Base-by-base conservation (phyloP, 306 rosid genomes). In the Geum urbanum region DNA sequence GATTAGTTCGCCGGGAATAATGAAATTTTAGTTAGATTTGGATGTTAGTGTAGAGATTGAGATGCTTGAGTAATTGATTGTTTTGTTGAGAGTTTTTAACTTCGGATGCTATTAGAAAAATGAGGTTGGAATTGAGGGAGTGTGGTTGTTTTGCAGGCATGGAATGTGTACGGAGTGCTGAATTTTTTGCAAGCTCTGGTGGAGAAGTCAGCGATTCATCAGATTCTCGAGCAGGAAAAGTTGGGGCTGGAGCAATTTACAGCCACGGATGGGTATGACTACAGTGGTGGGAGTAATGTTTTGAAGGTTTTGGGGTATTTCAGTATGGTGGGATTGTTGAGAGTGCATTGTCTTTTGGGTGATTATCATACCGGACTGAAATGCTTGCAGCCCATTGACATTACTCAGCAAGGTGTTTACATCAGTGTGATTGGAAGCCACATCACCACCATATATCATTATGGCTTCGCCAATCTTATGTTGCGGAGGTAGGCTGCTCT, bases 271-370 rank as follows among this genome's bases (percentile, higher is more conserved):
- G 99, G 99, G 16, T 95, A 95, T 76, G 96, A 88, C 77, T 89
- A 95, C 67, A 81, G 69, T 50, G 95, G 97, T 13, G 99, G 97
- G 40, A 95, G 99, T 75, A 95, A 95, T 74, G 99, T 95, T 20
- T 74, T 95, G 85, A 95, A 95, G 91, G 97, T 95, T n/a, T 74
- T 95, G 83, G 99, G 97, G 39, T 95, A 95, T 78, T 95, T 95
- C 77, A 87, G 99, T 72, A 91, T 89, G 99, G 96, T 95, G 69
- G 99, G 97, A 6, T 82, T 95, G 83, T 89, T 95, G 18, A 83
- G 96, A 71, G 96, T 94, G 59, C 97, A 91, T 77, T 95, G 99
- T 77, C 89, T 95, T 19, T 80, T 95, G 72, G 99, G 97, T n/a
- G 99, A 95, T 86, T 95, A 95, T 84, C 91, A 87, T 40, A 91